Percentiles rank a stretch among this genome's conserved stretches.
Evolutionary conservation across 2,329 filamentous ascomycete species (phyloP).

Genomic region (Epichloe coenophiala): DNA sequence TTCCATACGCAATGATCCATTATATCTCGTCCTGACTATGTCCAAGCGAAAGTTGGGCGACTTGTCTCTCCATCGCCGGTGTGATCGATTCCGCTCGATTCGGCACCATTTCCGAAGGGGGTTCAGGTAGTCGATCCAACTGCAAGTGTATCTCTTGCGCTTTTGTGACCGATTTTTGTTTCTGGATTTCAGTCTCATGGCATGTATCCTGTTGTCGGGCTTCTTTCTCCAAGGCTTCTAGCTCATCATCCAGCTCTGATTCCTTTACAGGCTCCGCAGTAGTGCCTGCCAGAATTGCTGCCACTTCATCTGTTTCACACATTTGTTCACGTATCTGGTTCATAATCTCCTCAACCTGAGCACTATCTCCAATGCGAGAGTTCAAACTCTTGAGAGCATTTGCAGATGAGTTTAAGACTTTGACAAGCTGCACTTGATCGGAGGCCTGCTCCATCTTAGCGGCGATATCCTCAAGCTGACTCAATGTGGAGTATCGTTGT

Average conservation of each 20-base stretch:
- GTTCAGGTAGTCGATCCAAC: constrained; percentile 35
- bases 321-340: constrained; percentile 69
- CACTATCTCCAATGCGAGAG: constrained; percentile 60
- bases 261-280: constrained; percentile 52
- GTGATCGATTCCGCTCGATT: constrained; percentile 16
- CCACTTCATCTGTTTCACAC: constrained; percentile 69
- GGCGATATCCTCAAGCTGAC: constrained; percentile 73
- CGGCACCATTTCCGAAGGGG: constrained; percentile 22
- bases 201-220: constrained; percentile 35
- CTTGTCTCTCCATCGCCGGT: constrained; percentile 25
- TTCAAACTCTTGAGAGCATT: constrained; percentile 62
- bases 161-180: constrained; percentile 27
- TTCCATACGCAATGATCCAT: not conserved
- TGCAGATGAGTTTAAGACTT: constrained; percentile 67
- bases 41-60: constrained; percentile 16
- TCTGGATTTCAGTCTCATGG: constrained; percentile 30
- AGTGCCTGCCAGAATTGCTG: constrained; percentile 56
- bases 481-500: constrained; percentile 57
- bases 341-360: constrained; percentile 62
- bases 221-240: constrained; percentile 58
- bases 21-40: not conserved
- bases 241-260: constrained; percentile 73
- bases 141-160: constrained; percentile 38
- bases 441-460: constrained; percentile 73
- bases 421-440: constrained; percentile 72